phyloP scores from a whole-genome alignment of 2,329 filamentous ascomycete genomes.

The Sclerotinia subarctica region DNA sequence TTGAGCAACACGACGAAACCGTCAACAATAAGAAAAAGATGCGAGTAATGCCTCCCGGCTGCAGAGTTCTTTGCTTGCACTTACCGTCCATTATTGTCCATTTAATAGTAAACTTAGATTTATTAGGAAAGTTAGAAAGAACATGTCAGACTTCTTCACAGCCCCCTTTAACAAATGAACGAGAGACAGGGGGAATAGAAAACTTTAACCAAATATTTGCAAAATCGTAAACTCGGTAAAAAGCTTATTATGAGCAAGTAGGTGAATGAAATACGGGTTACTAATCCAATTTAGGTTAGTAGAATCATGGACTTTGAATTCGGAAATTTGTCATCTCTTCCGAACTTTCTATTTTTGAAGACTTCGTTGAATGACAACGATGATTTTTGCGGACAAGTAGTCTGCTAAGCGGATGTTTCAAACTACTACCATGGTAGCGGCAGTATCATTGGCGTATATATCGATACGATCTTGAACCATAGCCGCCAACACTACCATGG shows the following conservation, averaged over 20 bases:
- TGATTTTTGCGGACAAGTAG: background rate
- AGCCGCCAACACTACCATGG: background rate
- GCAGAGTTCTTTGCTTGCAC: background rate
- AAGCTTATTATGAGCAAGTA: background rate
- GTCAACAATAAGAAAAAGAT: background rate
- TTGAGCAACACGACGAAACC: background rate
- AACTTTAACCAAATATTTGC: background rate
- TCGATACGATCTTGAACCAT: background rate
- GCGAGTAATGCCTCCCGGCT: background rate
- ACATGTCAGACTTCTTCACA: background rate
- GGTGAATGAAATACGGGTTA: background rate
- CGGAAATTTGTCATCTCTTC: no score
- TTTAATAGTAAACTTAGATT: no score
- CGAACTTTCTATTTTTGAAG: background rate
- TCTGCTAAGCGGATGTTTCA: background rate
- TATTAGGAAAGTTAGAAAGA: background rate
- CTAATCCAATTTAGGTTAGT: background rate
- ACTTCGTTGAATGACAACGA: background rate
- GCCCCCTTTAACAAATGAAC: background rate
- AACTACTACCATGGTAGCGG: background rate
- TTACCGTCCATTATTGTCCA: background rate
- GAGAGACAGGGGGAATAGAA: background rate
- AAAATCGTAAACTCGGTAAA: background rate
- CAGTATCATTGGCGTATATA: background rate
- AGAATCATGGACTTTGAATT: no score